Evolutionary conservation across 768 basidiomycete genomes (phyloP).

Genomic region (Trametes meyenii): DNA sequence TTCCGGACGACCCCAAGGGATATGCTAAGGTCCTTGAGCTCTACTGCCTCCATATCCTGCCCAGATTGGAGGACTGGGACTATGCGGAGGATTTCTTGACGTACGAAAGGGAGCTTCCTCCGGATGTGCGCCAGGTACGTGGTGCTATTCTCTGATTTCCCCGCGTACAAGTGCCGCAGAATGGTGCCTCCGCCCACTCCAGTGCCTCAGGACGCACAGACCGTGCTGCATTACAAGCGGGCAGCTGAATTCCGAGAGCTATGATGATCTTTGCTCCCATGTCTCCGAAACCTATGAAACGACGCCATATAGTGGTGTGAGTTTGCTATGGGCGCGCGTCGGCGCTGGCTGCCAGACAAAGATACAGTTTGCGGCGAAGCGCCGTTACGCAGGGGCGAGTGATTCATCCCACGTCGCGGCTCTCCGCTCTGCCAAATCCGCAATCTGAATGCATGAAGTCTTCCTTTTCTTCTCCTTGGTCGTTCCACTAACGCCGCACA

Average conservation of each 20-base stretch:
- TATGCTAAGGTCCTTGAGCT: slow-evolving; percentile 78
- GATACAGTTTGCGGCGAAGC: too few species aligned
- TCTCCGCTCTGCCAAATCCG: background rate
- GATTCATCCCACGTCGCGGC: too few species aligned
- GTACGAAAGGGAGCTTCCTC: slow-evolving; percentile 67
- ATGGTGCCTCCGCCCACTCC: background rate
- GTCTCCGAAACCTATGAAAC: background rate
- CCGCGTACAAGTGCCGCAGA: background rate
- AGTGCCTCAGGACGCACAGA: background rate
- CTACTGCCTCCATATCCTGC: slow-evolving; percentile 74
- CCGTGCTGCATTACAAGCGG: too few species aligned
- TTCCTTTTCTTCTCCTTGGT: background rate
- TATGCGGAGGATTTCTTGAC: slow-evolving; percentile 76
- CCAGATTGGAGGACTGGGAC: slow-evolving; percentile 76
- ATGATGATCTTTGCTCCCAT: background rate
- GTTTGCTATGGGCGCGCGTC: background rate
- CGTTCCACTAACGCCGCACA: slow-evolving; percentile 5
- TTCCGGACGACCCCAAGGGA: slow-evolving; percentile 37
- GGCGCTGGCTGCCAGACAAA: background rate
- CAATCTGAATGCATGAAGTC: slow-evolving; percentile 9
- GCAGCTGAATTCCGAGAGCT: background rate
- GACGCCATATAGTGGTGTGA: background rate
- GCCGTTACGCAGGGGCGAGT: too few species aligned
- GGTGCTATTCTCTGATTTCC: slow-evolving; percentile 8
- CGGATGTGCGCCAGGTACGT: slow-evolving; percentile 54